These are phyloP conservation scores for Chrysanthemum seticuspe DNA, from an alignment of 129 eudicot species.

Conservation along the genomic window DNA sequence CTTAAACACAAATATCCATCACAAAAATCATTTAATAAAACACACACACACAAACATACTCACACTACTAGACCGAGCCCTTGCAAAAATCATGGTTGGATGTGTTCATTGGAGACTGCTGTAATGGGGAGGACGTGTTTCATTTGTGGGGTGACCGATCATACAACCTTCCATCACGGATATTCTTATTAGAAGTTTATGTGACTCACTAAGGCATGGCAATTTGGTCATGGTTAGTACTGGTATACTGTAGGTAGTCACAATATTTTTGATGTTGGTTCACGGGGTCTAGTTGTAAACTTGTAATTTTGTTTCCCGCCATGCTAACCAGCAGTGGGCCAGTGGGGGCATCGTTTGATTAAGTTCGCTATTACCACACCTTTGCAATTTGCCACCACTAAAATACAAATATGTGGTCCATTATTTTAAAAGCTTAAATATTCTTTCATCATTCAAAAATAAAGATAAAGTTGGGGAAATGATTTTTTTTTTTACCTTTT, in stretches of 20 bases:
- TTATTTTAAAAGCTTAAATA: neutral
- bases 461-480: conserved; percentile 10
- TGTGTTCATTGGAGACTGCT: too few species aligned
- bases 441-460: conserved; percentile 12
- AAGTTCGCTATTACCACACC: neutral
- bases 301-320: conserved; percentile 35
- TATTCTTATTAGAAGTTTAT: too few species aligned
- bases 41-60: too few species aligned
- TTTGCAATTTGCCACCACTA: neutral
- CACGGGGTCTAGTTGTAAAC: neutral
- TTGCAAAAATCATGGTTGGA: too few species aligned
- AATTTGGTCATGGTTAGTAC: too few species aligned
- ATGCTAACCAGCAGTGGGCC: neutral
- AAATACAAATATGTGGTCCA: neutral
- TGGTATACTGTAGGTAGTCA: neutral
- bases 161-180: too few species aligned
- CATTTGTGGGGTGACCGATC: too few species aligned
- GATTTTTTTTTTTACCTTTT: neutral
- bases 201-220: neutral
- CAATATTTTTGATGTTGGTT: neutral
- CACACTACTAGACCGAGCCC: too few species aligned
- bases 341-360: too few species aligned
- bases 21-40: too few species aligned
- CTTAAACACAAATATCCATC: too few species aligned
- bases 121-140: too few species aligned